Evolutionary conservation across 2,329 filamentous ascomycete genomes (phyloP), one percentile per base, ranked within the genome.

Genomic region (Knoxdaviesia capensis): DNA sequence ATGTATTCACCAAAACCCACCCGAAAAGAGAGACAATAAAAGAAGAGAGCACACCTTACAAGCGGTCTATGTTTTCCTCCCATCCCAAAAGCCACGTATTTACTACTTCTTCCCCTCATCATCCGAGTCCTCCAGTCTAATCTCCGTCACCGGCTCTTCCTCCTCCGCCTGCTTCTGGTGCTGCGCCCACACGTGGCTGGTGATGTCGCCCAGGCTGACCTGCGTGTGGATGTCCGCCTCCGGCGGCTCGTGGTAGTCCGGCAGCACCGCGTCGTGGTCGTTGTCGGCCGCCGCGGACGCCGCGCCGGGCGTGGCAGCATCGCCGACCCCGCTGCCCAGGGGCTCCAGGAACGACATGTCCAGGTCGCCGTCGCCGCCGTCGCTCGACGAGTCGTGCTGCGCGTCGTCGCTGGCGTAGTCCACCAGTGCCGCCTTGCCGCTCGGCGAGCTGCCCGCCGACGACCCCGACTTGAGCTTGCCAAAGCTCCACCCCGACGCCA

Each of bases 401-500:
- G 55, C 63, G 34, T 60, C 61, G 40, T 67, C 63, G 49, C 62
- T 66, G 5, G 53, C 58, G 45, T 56, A 56, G 36, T 62, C 62
- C 34, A 55, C 56, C 40, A 48, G 43, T 29, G 37, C 51, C 51
- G 40, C 51, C 56, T 35, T 54, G 31, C 50, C 53, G n/a, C 53
- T 49, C 2, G 51, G 51, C 7, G 53, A 53, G 38, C 55, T 56
- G 39, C 37, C 41, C 20, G 34, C 42, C 33, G 7, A 31, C 31
- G 29, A 29, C 33, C 48, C 50, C 20, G 20, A 20, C 6, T 51
- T 48, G 34, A 67, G 50, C 20, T 51, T 53, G 34, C 54, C 54
- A 47, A 73, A 73, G 47, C 51, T 66, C 69, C 69, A 74, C 33
- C 51, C 48, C 45, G 62, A 56, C 28, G 52, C 51, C 36, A 60